These are phyloP conservation scores for Eleusine coracana DNA, from an alignment of 176 grass and related monocot genomes.

Conservation along the genomic window DNA sequence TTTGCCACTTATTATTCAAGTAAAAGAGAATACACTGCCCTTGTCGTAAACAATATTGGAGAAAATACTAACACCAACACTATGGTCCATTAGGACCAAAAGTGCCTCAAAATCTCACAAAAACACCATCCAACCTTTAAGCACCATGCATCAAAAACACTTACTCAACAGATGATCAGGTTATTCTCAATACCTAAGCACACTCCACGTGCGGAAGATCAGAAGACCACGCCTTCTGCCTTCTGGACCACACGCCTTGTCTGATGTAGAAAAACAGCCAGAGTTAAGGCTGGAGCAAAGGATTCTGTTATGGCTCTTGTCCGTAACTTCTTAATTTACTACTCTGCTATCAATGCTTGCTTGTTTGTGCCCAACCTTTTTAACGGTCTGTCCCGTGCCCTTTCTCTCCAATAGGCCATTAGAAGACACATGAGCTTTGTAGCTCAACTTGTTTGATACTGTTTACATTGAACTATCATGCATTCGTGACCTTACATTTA, in stretches of 20 bases:
- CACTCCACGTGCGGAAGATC: background rate
- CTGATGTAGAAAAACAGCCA: background rate
- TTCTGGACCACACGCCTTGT: background rate
- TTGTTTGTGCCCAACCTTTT: background rate
- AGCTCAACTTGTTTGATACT: background rate
- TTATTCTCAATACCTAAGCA: background rate
- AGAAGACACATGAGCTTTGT: conserved; percentile 18
- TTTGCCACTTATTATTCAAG: background rate
- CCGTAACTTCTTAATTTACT: background rate
- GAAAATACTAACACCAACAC: background rate
- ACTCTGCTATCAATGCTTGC: background rate
- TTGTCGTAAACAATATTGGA: background rate
- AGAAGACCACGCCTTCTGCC: background rate
- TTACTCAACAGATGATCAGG: background rate
- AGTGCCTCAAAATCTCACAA: background rate
- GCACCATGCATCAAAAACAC: background rate
- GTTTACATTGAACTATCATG: conserved; percentile 21
- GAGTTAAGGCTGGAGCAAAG: background rate
- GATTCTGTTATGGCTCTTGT: background rate
- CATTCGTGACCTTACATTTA: background rate
- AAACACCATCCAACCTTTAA: background rate
- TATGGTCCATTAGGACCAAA: background rate
- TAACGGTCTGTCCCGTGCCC: background rate
- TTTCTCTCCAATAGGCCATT: background rate
- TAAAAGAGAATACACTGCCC: background rate